phyloP scores from a whole-genome alignment of 768 basidiomycete genomes.

The Megacollybia marginata region DNA sequence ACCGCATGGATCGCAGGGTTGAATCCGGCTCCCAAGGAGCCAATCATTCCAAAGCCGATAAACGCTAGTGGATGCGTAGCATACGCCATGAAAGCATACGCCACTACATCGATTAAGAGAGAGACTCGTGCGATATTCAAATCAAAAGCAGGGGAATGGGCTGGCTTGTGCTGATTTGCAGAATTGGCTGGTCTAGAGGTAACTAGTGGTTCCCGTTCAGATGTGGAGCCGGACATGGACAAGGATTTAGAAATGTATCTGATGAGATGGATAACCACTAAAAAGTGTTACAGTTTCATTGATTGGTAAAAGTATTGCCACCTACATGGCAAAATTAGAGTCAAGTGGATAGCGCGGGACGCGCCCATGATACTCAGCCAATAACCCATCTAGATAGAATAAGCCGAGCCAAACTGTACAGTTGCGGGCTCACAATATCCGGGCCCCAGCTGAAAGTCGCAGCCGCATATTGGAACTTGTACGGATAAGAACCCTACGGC shows the following conservation, averaged over 20 bases:
- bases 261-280: too few relatives aligned
- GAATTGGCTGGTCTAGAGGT: too few relatives aligned
- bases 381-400: conserved; percentile 53
- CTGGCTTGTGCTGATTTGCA: background rate
- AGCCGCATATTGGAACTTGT: conserved; percentile 61
- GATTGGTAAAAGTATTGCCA: background rate
- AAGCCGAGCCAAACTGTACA: background rate
- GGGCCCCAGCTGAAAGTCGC: conserved; percentile 59
- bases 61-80: conserved; percentile 43
- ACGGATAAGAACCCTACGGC: conserved; percentile 45
- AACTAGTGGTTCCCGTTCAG: too few relatives aligned
- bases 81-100: conserved; percentile 43
- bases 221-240: too few relatives aligned
- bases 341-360: conserved; percentile 47
- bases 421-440: conserved; percentile 40
- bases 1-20: conserved; percentile 64
- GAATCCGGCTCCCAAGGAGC: conserved; percentile 57
- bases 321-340: conserved; percentile 56
- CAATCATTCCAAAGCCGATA: conserved; percentile 38
- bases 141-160: conserved; percentile 43
- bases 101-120: conserved; percentile 44
- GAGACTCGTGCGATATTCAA: conserved; percentile 61
- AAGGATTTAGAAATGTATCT: too few relatives aligned
- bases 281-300: too few relatives aligned
- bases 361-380: conserved; percentile 51